phyloP scores from a whole-genome alignment of 805 yeast species.

The Yarrowia sp. region DNA sequence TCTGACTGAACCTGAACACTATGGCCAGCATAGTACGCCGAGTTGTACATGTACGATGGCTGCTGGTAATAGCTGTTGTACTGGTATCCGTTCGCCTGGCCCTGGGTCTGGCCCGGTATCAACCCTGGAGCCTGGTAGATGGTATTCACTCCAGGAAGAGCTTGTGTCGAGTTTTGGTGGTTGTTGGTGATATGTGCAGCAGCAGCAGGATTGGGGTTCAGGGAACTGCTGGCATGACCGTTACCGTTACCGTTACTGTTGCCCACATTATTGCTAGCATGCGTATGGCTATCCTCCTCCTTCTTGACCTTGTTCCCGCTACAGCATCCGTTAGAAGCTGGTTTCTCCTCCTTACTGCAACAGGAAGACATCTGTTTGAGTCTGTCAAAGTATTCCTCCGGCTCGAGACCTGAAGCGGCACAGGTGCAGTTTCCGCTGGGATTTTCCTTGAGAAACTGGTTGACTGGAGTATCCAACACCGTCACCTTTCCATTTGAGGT shows the following conservation, averaged over 20 bases:
- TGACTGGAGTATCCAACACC: constrained; percentile 27
- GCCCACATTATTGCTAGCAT: background rate
- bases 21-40: constrained; percentile 9
- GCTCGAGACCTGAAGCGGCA: constrained; percentile 11
- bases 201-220: background rate
- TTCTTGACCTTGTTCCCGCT: background rate
- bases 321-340: background rate
- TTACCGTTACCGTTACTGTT: background rate
- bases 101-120: background rate
- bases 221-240: background rate
- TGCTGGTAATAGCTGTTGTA: constrained; percentile 10
- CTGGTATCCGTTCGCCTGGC: background rate
- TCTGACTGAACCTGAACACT: background rate
- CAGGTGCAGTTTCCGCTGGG: constrained; percentile 22
- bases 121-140: background rate
- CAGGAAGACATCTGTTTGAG: constrained; percentile 4
- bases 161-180: background rate
- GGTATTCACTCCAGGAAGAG: background rate
- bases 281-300: background rate
- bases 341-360: constrained; percentile 1
- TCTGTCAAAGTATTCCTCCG: constrained; percentile 16
- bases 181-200: background rate
- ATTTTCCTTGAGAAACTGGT: constrained; percentile 21
- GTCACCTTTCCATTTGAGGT: constrained; percentile 30
- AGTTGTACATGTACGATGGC: constrained; percentile 17